Evolutionary conservation across 805 yeast species (phyloP).

Genomic region (Spencermartinsiella europaea): DNA sequence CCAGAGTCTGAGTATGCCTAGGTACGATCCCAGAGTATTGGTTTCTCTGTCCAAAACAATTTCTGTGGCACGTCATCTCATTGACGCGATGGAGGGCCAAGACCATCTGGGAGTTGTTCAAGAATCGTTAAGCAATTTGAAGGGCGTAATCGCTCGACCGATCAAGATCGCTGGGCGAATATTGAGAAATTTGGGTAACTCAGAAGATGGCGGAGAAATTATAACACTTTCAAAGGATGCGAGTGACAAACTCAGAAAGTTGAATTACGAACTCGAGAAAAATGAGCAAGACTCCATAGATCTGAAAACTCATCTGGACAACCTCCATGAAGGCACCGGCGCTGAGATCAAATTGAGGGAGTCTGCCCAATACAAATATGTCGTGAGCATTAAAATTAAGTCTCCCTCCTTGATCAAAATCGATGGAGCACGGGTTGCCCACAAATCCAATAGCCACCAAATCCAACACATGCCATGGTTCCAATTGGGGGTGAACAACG

Average conservation of each 20-base stretch:
- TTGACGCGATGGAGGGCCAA: neutral
- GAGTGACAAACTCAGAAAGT: constrained; percentile 13
- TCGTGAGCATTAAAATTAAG: constrained; percentile 40
- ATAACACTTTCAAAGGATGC: neutral
- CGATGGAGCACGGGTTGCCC: constrained; percentile 30
- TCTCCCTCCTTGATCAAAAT: constrained; percentile 5
- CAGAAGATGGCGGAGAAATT: constrained; percentile 6
- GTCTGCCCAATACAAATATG: constrained; percentile 42
- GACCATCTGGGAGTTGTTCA: neutral
- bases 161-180: constrained; percentile 30
- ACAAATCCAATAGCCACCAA: constrained; percentile 42
- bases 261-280: constrained; percentile 26
- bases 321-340: constrained; percentile 10
- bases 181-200: constrained; percentile 2
- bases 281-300: constrained; percentile 24
- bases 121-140: neutral
- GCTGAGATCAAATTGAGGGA: constrained; percentile 34
- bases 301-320: constrained; percentile 18
- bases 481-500: constrained; percentile 45
- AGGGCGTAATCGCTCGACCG: constrained; percentile 8
- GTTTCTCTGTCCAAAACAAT: constrained; percentile 41
- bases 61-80: constrained; percentile 32
- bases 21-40: constrained; percentile 42
- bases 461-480: constrained; percentile 48
- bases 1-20: constrained; percentile 35